These are phyloP conservation scores for Chalara sp. DNA, from an alignment of 2,329 filamentous ascomycete genomes.

Conservation along the genomic window DNA sequence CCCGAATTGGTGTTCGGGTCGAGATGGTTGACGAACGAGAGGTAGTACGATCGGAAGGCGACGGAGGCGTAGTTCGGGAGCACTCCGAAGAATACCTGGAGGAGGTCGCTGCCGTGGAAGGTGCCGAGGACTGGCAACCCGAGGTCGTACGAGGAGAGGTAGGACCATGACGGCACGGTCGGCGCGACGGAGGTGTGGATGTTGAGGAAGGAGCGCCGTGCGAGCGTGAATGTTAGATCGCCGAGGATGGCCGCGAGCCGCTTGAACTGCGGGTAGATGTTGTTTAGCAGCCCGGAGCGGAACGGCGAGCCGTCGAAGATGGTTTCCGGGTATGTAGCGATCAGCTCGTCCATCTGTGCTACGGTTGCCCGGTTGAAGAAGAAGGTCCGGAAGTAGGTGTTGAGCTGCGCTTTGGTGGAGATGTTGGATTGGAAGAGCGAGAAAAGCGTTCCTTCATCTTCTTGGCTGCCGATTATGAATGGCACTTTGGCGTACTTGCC, in stretches of 20 bases:
- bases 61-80: slow-evolving; percentile 40
- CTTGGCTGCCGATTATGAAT: slow-evolving; percentile 66
- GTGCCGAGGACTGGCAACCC: slow-evolving; percentile 68
- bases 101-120: slow-evolving; percentile 64
- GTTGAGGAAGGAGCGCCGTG: slow-evolving; percentile 57
- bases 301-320: slow-evolving; percentile 58
- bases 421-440: slow-evolving; percentile 63
- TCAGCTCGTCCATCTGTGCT: slow-evolving; percentile 45
- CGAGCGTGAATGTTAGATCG: slow-evolving; percentile 68
- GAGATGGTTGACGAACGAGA: slow-evolving; percentile 63
- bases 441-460: slow-evolving; percentile 76
- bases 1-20: slow-evolving; percentile 54
- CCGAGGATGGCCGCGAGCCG: slow-evolving; percentile 69
- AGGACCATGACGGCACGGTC: slow-evolving; percentile 63
- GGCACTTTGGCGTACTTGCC: slow-evolving; percentile 54
- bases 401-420: slow-evolving; percentile 50
- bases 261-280: slow-evolving; percentile 71
- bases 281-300: slow-evolving; percentile 60
- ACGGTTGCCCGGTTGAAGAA: slow-evolving; percentile 54
- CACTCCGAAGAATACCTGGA: slow-evolving; percentile 52
- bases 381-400: slow-evolving; percentile 51
- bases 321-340: slow-evolving; percentile 53
- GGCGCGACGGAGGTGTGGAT: slow-evolving; percentile 40
- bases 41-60: slow-evolving; percentile 62
- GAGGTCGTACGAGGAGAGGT: slow-evolving; percentile 65